These are phyloP conservation scores for Phyllosticta citriasiana DNA, from an alignment of 2,329 filamentous ascomycete species.

Conservation along the genomic window DNA sequence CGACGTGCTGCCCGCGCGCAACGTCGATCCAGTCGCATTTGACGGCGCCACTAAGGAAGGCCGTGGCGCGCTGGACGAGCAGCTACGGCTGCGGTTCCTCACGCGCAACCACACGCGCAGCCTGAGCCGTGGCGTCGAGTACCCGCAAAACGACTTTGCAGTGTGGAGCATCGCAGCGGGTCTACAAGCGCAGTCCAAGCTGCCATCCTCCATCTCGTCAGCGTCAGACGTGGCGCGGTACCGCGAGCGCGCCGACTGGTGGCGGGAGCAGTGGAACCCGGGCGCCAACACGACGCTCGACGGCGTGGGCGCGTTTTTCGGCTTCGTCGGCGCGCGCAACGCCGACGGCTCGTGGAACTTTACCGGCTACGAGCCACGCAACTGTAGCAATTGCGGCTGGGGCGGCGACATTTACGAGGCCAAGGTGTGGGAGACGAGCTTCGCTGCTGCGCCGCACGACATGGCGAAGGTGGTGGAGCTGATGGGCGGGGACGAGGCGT, in stretches of 20 bases:
- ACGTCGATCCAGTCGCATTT: slow-evolving; percentile 18
- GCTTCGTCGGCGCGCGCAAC: slow-evolving; percentile 20
- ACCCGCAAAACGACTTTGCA: slow-evolving; percentile 36
- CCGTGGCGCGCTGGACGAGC: slow-evolving; percentile 33
- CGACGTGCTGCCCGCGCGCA: slow-evolving; percentile 18
- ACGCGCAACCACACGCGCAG: slow-evolving; percentile 27
- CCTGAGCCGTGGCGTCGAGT: slow-evolving; percentile 27
- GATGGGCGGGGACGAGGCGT: slow-evolving; percentile 31
- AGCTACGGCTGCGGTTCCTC: slow-evolving; percentile 33
- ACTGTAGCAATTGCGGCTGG: slow-evolving; percentile 35
- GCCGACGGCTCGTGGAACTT: slow-evolving; percentile 20
- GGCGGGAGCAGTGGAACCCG: slow-evolving; percentile 34
- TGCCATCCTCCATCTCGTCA: slow-evolving; percentile 15
- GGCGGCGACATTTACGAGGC: slow-evolving; percentile 32
- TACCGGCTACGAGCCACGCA: slow-evolving; percentile 30
- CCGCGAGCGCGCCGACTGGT: slow-evolving; percentile 30
- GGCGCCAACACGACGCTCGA: slow-evolving; percentile 15
- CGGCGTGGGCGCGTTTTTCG: slow-evolving; percentile 24
- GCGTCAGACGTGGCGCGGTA: slow-evolving; percentile 18
- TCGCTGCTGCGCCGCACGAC: slow-evolving; percentile 35
- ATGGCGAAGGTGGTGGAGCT: slow-evolving; percentile 32
- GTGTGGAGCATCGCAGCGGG: slow-evolving; percentile 39
- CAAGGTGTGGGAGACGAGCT: slow-evolving; percentile 28
- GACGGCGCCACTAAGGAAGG: slow-evolving; percentile 32
- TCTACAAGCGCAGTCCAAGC: background rate